Percentiles rank a stretch among this genome's conserved stretches.
phyloP scores from a whole-genome alignment of 495 filamentous ascomycete genomes.

The Neurospora sp. region DNA sequence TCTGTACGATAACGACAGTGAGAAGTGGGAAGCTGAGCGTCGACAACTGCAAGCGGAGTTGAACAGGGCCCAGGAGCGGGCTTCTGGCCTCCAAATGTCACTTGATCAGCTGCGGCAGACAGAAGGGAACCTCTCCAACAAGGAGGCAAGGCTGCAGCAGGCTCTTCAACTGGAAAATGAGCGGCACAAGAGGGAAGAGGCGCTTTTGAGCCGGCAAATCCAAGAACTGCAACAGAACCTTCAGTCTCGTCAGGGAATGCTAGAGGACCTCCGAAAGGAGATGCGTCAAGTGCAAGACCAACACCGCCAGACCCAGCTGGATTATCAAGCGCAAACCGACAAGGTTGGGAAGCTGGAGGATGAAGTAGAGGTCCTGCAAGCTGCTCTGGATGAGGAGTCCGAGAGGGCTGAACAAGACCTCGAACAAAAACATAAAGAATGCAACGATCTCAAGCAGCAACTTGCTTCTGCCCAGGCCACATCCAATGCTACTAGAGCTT shows the following conservation, averaged over 20 bases:
- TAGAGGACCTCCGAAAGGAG: conserved; percentile 33
- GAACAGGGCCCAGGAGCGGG: conserved; percentile 57
- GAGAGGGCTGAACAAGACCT: conserved; percentile 57
- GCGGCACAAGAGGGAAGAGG: conserved; percentile 32
- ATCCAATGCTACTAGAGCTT: conserved; percentile 11
- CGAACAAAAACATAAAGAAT: conserved; percentile 35
- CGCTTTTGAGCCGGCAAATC: conserved; percentile 30
- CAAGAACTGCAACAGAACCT: conserved; percentile 36
- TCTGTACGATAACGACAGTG: conserved; percentile 56
- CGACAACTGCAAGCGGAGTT: conserved; percentile 55
- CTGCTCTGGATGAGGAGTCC: conserved; percentile 60
- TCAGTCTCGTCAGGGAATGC: conserved; percentile 30
- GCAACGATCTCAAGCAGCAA: conserved; percentile 40
- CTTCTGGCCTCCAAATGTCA: conserved; percentile 57
- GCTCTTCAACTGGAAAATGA: conserved; percentile 30
- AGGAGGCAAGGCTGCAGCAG: conserved; percentile 55
- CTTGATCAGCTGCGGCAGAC: conserved; percentile 62
- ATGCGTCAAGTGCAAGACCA: conserved; percentile 56
- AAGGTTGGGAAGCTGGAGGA: conserved; percentile 69
- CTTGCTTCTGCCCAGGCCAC: conserved; percentile 21
- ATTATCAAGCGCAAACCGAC: conserved; percentile 51
- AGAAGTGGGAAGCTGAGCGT: conserved; percentile 60
- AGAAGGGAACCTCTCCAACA: conserved; percentile 54
- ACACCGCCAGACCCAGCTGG: conserved; percentile 53
- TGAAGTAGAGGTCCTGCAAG: conserved; percentile 67